Conservation (phyloP, 345 rosid species). For the Populus ilicifolia region DNA sequence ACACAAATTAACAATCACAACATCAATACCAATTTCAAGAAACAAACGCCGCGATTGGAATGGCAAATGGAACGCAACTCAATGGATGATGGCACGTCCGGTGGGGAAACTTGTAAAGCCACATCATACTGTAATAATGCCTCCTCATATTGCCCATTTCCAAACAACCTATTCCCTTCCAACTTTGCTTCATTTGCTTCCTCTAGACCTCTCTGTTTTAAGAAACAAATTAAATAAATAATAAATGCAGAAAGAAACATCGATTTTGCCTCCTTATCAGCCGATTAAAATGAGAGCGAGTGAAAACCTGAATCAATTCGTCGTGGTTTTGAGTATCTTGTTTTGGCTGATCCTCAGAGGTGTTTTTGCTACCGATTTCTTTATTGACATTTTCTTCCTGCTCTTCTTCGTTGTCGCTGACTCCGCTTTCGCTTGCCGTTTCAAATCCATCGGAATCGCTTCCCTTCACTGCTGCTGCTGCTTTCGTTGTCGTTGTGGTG, state of each 20-base stretch:
- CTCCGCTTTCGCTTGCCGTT: constrained; percentile 81
- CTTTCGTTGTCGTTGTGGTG: constrained; percentile 14
- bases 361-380: constrained; percentile 6
- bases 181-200: constrained; percentile 65
- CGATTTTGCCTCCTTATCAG: background rate
- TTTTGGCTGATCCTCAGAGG: constrained; percentile 6
- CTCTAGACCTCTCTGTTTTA: constrained; percentile 47
- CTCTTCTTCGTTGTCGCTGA: constrained; percentile 42
- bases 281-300: background rate
- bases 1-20: background rate
- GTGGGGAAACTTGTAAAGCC: constrained; percentile 48
- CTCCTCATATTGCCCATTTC: constrained; percentile 64
- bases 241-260: background rate
- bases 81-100: constrained; percentile 34
- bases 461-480: constrained; percentile 26
- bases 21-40: constrained; percentile 60
- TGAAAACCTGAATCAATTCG: constrained; percentile 37
- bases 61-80: constrained; percentile 75
- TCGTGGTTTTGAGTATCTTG: constrained; percentile 22
- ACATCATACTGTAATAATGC: constrained; percentile 61
- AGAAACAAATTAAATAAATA: background rate
- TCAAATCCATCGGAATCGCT: constrained; percentile 80
- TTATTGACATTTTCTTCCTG: constrained; percentile 1
- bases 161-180: constrained; percentile 77
- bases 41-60: constrained; percentile 74